Conservation (phyloP, 768 basidiomycete genomes). For the Suillus subalutaceus region DNA sequence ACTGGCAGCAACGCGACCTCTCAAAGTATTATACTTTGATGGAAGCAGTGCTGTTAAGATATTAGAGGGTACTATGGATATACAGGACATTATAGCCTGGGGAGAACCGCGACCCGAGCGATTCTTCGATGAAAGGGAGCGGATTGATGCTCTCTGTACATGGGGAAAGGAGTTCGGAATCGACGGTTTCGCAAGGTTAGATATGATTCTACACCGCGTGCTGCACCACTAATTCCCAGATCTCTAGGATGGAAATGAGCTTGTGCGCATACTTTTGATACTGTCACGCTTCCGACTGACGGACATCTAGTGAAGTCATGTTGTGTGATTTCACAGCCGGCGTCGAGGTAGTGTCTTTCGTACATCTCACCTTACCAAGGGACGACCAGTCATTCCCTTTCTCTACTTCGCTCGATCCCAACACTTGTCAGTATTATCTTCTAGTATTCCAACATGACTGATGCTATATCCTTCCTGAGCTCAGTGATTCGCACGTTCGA, state of each 20-base stretch:
- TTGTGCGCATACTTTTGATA: slow-evolving; percentile 37
- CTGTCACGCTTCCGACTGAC: background rate
- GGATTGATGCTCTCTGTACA: slow-evolving; percentile 33
- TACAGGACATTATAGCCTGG: slow-evolving; percentile 40
- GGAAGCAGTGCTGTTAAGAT: slow-evolving; percentile 19
- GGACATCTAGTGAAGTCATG: slow-evolving; percentile 46
- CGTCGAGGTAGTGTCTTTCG: slow-evolving; percentile 42
- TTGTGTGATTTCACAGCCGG: slow-evolving; percentile 48
- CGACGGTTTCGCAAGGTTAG: slow-evolving; percentile 36
- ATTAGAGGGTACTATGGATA: slow-evolving; percentile 33
- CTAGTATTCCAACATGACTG: background rate
- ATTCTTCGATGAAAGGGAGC: slow-evolving; percentile 22
- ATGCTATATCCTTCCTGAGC: background rate
- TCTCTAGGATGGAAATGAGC: slow-evolving; percentile 48
- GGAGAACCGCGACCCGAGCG: slow-evolving; percentile 25
- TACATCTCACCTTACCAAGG: slow-evolving; percentile 27
- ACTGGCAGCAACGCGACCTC: slow-evolving; percentile 15
- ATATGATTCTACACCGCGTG: background rate
- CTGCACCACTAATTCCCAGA: background rate
- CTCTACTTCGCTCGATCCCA: background rate
- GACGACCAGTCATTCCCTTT: background rate
- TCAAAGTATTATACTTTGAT: slow-evolving; percentile 17
- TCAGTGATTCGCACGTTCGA: slow-evolving; percentile 9
- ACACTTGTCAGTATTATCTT: background rate
- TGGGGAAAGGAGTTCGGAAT: slow-evolving; percentile 36